These are phyloP conservation scores for Spiraea crenata DNA, from an alignment of 331 rosid species.

Conservation along the genomic window DNA sequence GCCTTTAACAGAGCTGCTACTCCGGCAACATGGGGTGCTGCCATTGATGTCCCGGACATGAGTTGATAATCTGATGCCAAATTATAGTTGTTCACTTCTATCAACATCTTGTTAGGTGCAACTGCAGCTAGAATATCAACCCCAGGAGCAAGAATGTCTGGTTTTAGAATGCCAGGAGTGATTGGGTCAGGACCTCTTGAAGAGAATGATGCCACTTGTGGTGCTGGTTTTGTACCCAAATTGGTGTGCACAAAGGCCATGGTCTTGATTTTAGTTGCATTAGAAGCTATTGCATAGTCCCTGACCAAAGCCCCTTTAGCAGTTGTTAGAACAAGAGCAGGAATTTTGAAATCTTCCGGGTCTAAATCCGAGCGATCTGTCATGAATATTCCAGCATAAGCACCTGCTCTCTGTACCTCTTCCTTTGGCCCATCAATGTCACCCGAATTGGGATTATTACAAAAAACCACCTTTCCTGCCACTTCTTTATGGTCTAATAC, in stretches of 20 bases:
- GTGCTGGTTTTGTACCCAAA: conserved; percentile 23
- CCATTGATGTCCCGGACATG: conserved; percentile 20
- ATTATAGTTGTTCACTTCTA: not conserved
- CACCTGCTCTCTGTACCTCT: conserved; percentile 9
- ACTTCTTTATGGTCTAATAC: conserved; percentile 15
- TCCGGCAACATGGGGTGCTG: conserved; percentile 19
- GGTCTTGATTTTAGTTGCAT: not conserved
- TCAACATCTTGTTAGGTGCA: not conserved
- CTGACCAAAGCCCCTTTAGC: not conserved
- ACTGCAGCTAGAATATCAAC: conserved; percentile 11
- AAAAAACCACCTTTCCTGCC: conserved; percentile 13
- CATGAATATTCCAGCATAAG: conserved; percentile 6
- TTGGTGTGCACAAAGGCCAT: conserved; percentile 1
- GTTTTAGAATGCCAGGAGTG: conserved; percentile 18
- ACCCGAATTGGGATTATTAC: not conserved
- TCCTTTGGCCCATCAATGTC: not conserved
- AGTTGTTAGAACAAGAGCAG: not conserved
- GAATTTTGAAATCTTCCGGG: not conserved
- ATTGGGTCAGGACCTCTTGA: conserved; percentile 14
- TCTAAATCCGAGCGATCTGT: not conserved
- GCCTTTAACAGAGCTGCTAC: conserved; percentile 11
- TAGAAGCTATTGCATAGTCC: not conserved
- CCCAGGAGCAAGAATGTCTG: conserved; percentile 11
- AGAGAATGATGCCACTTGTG: not conserved
- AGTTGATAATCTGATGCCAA: conserved; percentile 8